Evolutionary conservation across 1,284 basidiomycete genomes (phyloP).

Genomic region (Retiboletus flavoniger): DNA sequence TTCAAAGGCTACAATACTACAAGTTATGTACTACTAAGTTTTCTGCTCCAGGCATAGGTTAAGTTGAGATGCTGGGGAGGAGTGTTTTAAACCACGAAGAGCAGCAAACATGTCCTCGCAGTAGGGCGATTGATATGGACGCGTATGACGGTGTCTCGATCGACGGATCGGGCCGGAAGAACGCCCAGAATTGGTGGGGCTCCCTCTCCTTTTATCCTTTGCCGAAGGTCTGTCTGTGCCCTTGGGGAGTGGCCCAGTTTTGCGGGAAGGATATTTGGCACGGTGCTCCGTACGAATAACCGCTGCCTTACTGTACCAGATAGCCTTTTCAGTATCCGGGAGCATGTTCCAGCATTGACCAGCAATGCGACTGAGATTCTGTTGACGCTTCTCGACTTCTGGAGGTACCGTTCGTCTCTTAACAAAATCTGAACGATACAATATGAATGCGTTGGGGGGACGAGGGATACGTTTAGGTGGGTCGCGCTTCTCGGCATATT

Average conservation of each 20-base stretch:
- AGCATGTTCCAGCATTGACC: constrained; percentile 55
- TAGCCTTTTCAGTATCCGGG: constrained; percentile 39
- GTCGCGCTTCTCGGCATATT: not conserved
- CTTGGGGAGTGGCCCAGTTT: constrained; percentile 44
- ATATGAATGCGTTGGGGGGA: constrained; percentile 81
- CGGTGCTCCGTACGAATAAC: constrained; percentile 39
- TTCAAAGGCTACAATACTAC: not conserved
- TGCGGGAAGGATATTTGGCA: constrained; percentile 44
- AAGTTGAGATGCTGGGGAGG: not conserved
- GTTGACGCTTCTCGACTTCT: constrained; percentile 48
- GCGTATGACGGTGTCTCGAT: constrained; percentile 1
- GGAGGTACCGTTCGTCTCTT: constrained; percentile 40
- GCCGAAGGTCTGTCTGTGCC: constrained; percentile 14
- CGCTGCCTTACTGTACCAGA: constrained; percentile 47
- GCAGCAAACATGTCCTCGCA: constrained; percentile 15
- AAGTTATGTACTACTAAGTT: not conserved
- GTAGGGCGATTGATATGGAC: constrained; percentile 4
- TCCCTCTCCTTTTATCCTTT: constrained; percentile 5
- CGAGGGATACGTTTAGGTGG: constrained; percentile 53
- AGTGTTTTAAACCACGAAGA: not conserved
- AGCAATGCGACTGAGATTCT: constrained; percentile 58
- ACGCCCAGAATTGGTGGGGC: not conserved
- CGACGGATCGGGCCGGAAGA: not conserved
- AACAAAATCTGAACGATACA: constrained; percentile 75
- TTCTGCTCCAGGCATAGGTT: not conserved